Conservation (phyloP, 2,329 filamentous ascomycete species). For the Setomelanomma holmii region DNA sequence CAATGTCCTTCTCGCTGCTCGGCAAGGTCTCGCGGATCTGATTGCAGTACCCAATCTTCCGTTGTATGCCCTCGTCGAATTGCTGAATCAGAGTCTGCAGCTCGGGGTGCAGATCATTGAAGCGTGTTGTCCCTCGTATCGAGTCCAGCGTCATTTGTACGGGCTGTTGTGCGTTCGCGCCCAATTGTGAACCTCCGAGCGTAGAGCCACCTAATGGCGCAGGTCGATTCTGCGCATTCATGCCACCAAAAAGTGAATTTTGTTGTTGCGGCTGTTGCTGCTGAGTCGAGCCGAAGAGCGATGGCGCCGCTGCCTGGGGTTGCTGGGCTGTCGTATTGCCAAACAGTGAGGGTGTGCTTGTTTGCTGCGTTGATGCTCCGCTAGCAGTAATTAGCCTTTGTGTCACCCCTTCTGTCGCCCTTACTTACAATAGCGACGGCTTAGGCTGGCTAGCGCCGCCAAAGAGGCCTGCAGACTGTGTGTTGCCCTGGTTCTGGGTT, state of each 20-base stretch:
- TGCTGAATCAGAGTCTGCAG: constrained; percentile 79
- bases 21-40: constrained; percentile 74
- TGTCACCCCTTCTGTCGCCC: constrained; percentile 8
- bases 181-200: constrained; percentile 34
- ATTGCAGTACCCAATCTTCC: constrained; percentile 77
- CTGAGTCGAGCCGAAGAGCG: constrained; percentile 39
- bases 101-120: constrained; percentile 85
- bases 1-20: constrained; percentile 67
- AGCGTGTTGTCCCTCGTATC: constrained; percentile 85
- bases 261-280: constrained; percentile 40
- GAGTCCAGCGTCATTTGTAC: constrained; percentile 59
- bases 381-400: constrained; percentile 41
- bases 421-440: constrained; percentile 49
- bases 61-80: constrained; percentile 81
- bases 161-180: constrained; percentile 33
- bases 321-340: constrained; percentile 39
- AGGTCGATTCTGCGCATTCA: constrained; percentile 37
- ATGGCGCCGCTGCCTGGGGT: constrained; percentile 38
- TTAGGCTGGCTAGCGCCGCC: constrained; percentile 36
- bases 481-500: constrained; percentile 25
- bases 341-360: constrained; percentile 38
- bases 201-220: constrained; percentile 35
- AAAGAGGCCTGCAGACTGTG: constrained; percentile 45
- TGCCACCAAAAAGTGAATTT: constrained; percentile 41
- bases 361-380: constrained; percentile 40